phyloP scores from a whole-genome alignment of 345 rosid genomes.

The Eutrema yunnanense region DNA sequence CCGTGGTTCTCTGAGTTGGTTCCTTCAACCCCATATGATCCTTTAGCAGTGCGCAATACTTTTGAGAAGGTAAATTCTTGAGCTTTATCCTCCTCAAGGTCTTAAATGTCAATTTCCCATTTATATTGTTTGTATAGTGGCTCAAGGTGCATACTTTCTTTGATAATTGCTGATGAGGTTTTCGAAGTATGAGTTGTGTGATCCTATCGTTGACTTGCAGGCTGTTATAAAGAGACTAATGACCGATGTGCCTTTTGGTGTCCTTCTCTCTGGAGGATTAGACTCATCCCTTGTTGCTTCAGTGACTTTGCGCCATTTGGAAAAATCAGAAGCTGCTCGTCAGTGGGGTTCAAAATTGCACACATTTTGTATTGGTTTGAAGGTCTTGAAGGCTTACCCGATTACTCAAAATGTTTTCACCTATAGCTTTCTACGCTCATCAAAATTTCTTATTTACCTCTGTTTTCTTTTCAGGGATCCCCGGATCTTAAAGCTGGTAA shows the following conservation, averaged over 20 bases:
- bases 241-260: slow-evolving; percentile 93
- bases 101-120: background rate
- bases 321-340: slow-evolving; percentile 55
- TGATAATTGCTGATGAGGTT: background rate
- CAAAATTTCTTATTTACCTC: background rate
- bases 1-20: slow-evolving; percentile 59
- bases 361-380: slow-evolving; percentile 70
- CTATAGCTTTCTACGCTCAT: background rate
- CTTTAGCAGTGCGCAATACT: slow-evolving; percentile 41
- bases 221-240: slow-evolving; percentile 79
- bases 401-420: background rate
- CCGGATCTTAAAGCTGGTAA: slow-evolving; percentile 73
- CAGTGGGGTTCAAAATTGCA: slow-evolving; percentile 85
- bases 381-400: slow-evolving; percentile 37
- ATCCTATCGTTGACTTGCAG: slow-evolving; percentile 28
- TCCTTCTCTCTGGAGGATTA: slow-evolving; percentile 81
- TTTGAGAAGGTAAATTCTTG: slow-evolving; percentile 58
- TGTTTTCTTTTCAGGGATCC: slow-evolving; percentile 48
- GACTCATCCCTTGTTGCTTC: slow-evolving; percentile 89
- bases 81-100: background rate
- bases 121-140: background rate
- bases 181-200: background rate
- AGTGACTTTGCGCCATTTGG: slow-evolving; percentile 62
- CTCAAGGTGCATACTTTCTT: background rate
- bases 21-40: slow-evolving; percentile 67